Evolutionary conservation across 2,329 filamentous ascomycete species (phyloP).

Genomic region (Trichoderma sp.): DNA sequence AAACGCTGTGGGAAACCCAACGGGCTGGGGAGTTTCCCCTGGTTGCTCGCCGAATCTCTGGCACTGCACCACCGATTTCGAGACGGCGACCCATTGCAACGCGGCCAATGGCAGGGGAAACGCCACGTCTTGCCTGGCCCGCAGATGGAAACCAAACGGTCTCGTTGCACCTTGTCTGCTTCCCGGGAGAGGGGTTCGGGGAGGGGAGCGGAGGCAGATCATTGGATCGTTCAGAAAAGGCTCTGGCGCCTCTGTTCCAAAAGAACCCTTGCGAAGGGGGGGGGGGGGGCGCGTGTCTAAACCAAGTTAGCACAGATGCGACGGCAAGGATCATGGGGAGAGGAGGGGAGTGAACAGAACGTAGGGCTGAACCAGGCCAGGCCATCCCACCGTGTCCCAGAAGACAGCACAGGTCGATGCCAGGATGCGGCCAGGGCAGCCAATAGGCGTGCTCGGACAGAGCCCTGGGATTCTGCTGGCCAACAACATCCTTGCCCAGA

Average conservation of each 20-base stretch:
- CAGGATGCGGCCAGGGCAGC: slow-evolving; percentile 19
- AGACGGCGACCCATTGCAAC: slow-evolving; percentile 11
- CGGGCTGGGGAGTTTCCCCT: slow-evolving; percentile 6
- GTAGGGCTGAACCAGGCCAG: slow-evolving; percentile 15
- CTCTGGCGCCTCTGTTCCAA: neutral
- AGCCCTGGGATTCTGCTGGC: neutral
- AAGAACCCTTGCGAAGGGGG: slow-evolving; percentile 8
- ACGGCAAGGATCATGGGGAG: neutral
- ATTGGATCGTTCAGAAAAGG: slow-evolving; percentile 4
- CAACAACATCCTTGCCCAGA: slow-evolving; percentile 12
- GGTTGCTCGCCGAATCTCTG: slow-evolving; percentile 19
- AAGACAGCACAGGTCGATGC: slow-evolving; percentile 5
- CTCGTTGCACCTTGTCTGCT: slow-evolving; percentile 7
- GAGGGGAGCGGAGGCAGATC: slow-evolving; percentile 9
- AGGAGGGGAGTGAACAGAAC: slow-evolving; percentile 5
- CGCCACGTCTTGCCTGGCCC: slow-evolving; percentile 11
- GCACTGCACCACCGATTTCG: slow-evolving; percentile 16
- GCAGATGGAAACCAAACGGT: slow-evolving; percentile 17
- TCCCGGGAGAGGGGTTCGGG: slow-evolving; percentile 18
- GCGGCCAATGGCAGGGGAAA: slow-evolving; percentile 15
- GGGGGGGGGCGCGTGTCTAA: slow-evolving; percentile 7
- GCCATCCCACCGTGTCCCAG: slow-evolving; percentile 13
- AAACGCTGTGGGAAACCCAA: slow-evolving; percentile 2
- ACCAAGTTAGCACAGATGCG: slow-evolving; percentile 5
- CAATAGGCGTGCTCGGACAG: slow-evolving; percentile 5